Evolutionary conservation across 1,284 basidiomycete genomes (phyloP).

Genomic region (Volvariella volvacea): DNA sequence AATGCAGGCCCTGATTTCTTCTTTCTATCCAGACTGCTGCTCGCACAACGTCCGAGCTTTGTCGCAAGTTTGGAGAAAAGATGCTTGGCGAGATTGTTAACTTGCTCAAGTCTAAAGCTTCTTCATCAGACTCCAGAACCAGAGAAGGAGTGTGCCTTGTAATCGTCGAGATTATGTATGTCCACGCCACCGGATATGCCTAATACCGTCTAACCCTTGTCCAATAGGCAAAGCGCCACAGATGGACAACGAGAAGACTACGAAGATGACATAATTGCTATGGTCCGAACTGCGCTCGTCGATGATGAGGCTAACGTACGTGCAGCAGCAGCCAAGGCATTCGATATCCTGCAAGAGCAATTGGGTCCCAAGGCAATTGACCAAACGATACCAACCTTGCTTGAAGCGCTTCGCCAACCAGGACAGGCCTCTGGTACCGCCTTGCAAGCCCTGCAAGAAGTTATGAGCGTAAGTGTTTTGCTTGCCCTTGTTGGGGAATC

Average conservation of each 20-base stretch:
- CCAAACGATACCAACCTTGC: conserved; percentile 90
- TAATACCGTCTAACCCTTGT: conserved; percentile 4
- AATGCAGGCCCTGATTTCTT: neutral
- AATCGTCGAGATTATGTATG: conserved; percentile 84
- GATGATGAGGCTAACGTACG: conserved; percentile 88
- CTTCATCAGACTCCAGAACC: conserved; percentile 67
- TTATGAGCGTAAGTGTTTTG: conserved; percentile 74
- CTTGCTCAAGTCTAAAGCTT: conserved; percentile 66
- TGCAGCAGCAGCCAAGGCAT: conserved; percentile 87
- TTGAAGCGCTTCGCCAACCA: conserved; percentile 89
- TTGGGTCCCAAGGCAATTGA: conserved; percentile 91
- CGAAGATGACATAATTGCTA: conserved; percentile 85
- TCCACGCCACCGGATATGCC: conserved; percentile 6
- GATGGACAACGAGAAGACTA: conserved; percentile 86
- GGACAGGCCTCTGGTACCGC: conserved; percentile 94
- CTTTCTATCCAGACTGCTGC: conserved; percentile 61
- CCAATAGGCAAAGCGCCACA: conserved; percentile 70
- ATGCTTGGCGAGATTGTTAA: conserved; percentile 83
- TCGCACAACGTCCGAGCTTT: conserved; percentile 85
- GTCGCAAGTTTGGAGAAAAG: conserved; percentile 94
- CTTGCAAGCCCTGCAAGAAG: conserved; percentile 86
- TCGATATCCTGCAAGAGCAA: conserved; percentile 89
- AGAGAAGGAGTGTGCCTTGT: conserved; percentile 88
- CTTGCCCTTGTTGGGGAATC: neutral
- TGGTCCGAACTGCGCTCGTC: conserved; percentile 83